phyloP scores from a whole-genome alignment of 73 alveolate species.

The Paraurostyla sp. region DNA sequence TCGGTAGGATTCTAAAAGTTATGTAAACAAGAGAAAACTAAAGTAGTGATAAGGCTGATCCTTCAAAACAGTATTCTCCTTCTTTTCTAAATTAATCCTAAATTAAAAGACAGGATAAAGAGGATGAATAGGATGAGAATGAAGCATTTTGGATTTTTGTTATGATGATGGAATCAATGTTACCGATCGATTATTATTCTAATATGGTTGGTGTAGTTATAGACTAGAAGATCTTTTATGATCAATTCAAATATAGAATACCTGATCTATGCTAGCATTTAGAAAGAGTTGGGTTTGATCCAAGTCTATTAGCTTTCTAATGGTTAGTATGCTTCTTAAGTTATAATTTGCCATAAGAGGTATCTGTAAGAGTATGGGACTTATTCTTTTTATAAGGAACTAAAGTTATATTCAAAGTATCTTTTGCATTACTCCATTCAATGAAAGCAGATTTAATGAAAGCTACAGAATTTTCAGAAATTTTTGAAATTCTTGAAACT shows the following conservation, averaged over 20 bases:
- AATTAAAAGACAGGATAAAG: not conserved
- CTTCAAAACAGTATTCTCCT: no score
- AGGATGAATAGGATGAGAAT: constrained; percentile 64
- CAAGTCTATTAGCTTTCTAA: constrained; percentile 54
- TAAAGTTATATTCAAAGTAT: constrained; percentile 71
- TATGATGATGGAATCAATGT: constrained; percentile 84
- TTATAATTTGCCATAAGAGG: constrained; percentile 77
- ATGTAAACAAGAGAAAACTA: constrained; percentile 30
- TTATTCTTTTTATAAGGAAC: constrained; percentile 81
- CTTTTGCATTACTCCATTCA: constrained; percentile 77
- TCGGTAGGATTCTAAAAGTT: constrained; percentile 85
- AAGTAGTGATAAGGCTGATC: no score
- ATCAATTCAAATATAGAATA: constrained; percentile 71
- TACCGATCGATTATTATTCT: constrained; percentile 90
- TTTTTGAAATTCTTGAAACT: constrained; percentile 18
- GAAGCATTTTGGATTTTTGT: constrained; percentile 94
- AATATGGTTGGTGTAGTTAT: constrained; percentile 90
- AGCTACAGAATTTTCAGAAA: constrained; percentile 40
- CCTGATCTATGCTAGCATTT: constrained; percentile 84
- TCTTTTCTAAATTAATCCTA: no score
- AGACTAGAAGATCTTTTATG: constrained; percentile 85
- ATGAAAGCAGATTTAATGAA: constrained; percentile 75
- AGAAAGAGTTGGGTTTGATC: constrained; percentile 57
- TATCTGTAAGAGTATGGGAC: constrained; percentile 84
- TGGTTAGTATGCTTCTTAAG: constrained; percentile 89